phyloP scores from a whole-genome alignment of 495 filamentous ascomycete genomes.

The Penicillium daleae region DNA sequence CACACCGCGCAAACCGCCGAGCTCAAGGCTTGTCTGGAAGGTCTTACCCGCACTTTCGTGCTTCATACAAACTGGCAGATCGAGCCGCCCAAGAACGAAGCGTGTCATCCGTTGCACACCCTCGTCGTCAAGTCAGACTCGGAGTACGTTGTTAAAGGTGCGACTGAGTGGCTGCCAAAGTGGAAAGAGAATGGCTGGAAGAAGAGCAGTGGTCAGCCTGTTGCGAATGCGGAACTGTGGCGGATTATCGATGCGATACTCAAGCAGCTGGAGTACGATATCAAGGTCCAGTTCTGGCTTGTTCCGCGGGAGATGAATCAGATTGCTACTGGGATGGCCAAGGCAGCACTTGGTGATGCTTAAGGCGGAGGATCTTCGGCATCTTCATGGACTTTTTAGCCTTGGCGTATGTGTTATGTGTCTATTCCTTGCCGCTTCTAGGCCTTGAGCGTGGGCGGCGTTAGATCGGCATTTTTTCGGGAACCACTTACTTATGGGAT shows the following conservation, averaged over 20 bases:
- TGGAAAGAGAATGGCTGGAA: slow-evolving; percentile 48
- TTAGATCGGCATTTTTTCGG: background rate
- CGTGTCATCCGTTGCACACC: slow-evolving; percentile 15
- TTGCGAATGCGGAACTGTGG: slow-evolving; percentile 22
- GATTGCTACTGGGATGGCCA: background rate
- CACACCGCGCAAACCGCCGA: slow-evolving; percentile 25
- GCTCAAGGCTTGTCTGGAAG: slow-evolving; percentile 21
- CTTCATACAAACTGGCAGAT: slow-evolving; percentile 10
- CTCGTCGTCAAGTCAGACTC: slow-evolving; percentile 54
- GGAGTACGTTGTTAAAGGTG: slow-evolving; percentile 44
- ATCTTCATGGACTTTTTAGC: background rate
- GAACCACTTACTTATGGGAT: background rate
- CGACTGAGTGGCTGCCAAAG: slow-evolving; percentile 40
- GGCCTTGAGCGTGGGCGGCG: background rate
- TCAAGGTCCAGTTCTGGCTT: slow-evolving; percentile 23
- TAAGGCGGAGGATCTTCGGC: background rate
- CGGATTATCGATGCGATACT: slow-evolving; percentile 11
- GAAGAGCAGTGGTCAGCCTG: slow-evolving; percentile 18
- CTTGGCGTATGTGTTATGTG: background rate
- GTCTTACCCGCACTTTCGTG: slow-evolving; percentile 6
- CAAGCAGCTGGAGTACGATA: slow-evolving; percentile 12
- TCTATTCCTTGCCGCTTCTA: background rate
- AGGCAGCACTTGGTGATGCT: background rate
- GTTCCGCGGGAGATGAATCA: slow-evolving; percentile 8
- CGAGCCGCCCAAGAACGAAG: slow-evolving; percentile 2